A percentile compares a stretch with the other conserved stretches of the same genome.
Conservation (phyloP, 2,329 filamentous ascomycete species). For the Paecilomyces variotii region DNA sequence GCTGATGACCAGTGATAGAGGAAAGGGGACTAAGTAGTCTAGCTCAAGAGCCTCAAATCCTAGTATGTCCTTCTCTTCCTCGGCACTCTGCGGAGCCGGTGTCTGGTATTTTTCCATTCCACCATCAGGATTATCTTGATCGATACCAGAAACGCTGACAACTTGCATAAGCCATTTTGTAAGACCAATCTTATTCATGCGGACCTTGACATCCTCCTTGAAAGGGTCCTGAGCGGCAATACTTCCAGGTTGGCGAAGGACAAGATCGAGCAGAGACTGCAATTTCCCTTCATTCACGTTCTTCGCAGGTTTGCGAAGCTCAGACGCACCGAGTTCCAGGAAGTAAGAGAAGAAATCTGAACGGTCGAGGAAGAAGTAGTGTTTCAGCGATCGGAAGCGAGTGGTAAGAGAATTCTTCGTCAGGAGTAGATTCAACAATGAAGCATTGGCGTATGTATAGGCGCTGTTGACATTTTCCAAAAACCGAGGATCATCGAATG, state of each 20-base stretch:
- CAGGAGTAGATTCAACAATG: constrained; percentile 78
- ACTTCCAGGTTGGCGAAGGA: constrained; percentile 90
- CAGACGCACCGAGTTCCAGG: constrained; percentile 80
- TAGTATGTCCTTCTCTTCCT: constrained; percentile 72
- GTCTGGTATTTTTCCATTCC: constrained; percentile 64
- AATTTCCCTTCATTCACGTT: constrained; percentile 86
- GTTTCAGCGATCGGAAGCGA: constrained; percentile 82
- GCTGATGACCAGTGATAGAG: constrained; percentile 88
- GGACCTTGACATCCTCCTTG: constrained; percentile 96
- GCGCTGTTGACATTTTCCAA: constrained; percentile 92
- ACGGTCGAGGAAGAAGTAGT: constrained; percentile 97
- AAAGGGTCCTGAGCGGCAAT: constrained; percentile 91
- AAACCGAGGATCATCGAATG: constrained; percentile 86
- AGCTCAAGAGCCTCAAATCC: constrained; percentile 91
- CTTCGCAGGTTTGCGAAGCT: constrained; percentile 82
- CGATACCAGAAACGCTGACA: constrained; percentile 91
- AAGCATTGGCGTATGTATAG: constrained; percentile 92
- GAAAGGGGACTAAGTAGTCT: constrained; percentile 91
- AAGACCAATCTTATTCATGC: constrained; percentile 90
- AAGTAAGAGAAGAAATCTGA: constrained; percentile 99
- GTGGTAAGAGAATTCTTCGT: constrained; percentile 88
- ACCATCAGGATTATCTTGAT: constrained; percentile 62
- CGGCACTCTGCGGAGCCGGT: constrained; percentile 55
- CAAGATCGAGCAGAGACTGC: constrained; percentile 90
- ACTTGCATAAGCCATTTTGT: constrained; percentile 93